Percentiles rank a stretch among this genome's conserved stretches.
Evolutionary conservation across 768 basidiomycete genomes (phyloP).

Genomic region (Astraeus odoratus): DNA sequence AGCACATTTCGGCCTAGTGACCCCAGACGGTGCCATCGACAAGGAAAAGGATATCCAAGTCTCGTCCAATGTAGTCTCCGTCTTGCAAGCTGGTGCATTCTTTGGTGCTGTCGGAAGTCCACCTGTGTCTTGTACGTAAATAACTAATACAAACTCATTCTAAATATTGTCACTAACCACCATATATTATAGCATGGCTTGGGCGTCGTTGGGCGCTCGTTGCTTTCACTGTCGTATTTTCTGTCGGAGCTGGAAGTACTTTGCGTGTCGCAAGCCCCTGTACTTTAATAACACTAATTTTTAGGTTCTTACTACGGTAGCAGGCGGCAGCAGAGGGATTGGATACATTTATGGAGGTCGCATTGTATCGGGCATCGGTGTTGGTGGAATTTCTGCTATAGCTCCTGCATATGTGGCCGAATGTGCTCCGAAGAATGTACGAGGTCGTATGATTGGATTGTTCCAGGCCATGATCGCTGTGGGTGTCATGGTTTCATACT

Average conservation of each 20-base stretch:
- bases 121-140: conserved; percentile 52
- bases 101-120: conserved; percentile 58
- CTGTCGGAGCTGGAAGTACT: conserved; percentile 55
- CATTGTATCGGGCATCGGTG: conserved; percentile 55
- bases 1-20: neutral
- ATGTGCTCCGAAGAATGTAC: conserved; percentile 39
- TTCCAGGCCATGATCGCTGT: conserved; percentile 29
- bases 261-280: neutral
- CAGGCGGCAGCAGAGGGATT: conserved; percentile 45
- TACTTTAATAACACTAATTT: neutral
- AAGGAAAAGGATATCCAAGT: conserved; percentile 27
- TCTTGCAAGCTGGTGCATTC: conserved; percentile 83
- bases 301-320: conserved; percentile 24
- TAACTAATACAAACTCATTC: neutral
- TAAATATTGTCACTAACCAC: neutral
- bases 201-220: conserved; percentile 64
- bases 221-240: conserved; percentile 55
- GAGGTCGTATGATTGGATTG: conserved; percentile 42
- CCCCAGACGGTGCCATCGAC: conserved; percentile 35
- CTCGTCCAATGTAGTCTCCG: conserved; percentile 84
- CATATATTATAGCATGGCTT: conserved; percentile 40
- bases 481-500: conserved; percentile 25
- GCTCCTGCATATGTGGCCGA: conserved; percentile 48
- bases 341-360: conserved; percentile 44
- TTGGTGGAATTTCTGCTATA: conserved; percentile 46